Percentiles rank a stretch among this genome's conserved stretches.
These are phyloP conservation scores for Petunia secreta DNA, from an alignment of 257 asterid genomes.

Conservation along the genomic window DNA sequence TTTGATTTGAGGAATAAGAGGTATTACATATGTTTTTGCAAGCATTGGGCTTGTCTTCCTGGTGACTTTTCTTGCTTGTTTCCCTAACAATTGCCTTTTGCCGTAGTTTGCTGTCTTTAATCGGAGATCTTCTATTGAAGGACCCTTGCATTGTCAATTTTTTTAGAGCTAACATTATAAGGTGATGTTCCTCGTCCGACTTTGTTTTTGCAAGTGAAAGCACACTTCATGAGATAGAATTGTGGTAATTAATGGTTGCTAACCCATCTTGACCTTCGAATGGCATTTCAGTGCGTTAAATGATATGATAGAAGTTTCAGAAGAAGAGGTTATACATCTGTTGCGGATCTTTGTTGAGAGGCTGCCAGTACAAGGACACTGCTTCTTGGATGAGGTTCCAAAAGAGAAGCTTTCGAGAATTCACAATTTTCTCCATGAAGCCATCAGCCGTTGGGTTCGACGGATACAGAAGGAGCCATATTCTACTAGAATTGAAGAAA, in stretches of 20 bases:
- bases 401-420: constrained; percentile 47
- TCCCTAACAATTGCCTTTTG: constrained; percentile 29
- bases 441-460: constrained; percentile 54
- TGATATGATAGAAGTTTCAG: constrained; percentile 57
- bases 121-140: constrained; percentile 62
- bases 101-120: constrained; percentile 63
- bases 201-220: constrained; percentile 15
- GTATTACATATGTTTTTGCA: constrained; percentile 46
- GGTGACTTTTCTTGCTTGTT: not conserved
- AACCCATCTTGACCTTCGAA: constrained; percentile 24
- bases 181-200: constrained; percentile 47
- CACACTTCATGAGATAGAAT: constrained; percentile 21
- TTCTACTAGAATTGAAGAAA: constrained; percentile 45
- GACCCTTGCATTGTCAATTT: constrained; percentile 47
- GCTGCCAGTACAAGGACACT: constrained; percentile 48
- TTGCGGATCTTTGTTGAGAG: constrained; percentile 69
- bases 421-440: constrained; percentile 45
- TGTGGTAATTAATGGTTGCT: not conserved
- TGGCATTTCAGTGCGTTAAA: constrained; percentile 71
- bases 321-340: constrained; percentile 63
- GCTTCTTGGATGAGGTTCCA: constrained; percentile 48
- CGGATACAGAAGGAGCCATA: constrained; percentile 37
- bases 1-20: constrained; percentile 65
- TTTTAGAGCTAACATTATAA: constrained; percentile 58
- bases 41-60: not conserved